phyloP scores from a whole-genome alignment of 139 green algal species.

The Trebouxia sp. region DNA sequence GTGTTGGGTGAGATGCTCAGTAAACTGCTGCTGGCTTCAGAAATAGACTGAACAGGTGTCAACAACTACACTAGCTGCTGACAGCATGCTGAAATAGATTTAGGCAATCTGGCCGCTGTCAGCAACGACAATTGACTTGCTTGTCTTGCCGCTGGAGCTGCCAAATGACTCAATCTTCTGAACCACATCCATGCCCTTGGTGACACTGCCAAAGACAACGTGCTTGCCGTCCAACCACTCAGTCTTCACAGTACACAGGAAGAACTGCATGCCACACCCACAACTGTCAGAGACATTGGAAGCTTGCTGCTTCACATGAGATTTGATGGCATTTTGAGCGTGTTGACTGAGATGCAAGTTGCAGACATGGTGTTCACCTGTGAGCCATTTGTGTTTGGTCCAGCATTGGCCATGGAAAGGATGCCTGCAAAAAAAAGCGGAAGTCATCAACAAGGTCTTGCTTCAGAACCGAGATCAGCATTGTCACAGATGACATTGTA shows the following conservation, averaged over 20 bases:
- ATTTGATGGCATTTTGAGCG: not conserved
- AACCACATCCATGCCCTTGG: conserved; percentile 76
- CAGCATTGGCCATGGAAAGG: conserved; percentile 77
- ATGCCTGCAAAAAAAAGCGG: conserved; percentile 44
- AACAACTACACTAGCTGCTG: not conserved
- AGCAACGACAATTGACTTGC: conserved; percentile 63
- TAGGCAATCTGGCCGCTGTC: conserved; percentile 76
- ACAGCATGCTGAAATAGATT: not conserved
- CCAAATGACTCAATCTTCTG: conserved; percentile 65
- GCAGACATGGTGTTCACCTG: conserved; percentile 41
- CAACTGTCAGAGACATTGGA: not conserved
- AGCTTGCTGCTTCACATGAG: not conserved
- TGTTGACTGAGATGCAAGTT: too few species aligned
- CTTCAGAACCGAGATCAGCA: not conserved
- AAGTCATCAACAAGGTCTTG: not conserved
- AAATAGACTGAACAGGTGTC: not conserved
- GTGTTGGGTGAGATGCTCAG: not conserved
- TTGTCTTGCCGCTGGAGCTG: conserved; percentile 45
- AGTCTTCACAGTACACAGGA: conserved; percentile 76
- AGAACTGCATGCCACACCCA: conserved; percentile 59
- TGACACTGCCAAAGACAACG: conserved; percentile 68
- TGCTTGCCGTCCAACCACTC: conserved; percentile 82
- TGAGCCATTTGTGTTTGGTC: conserved; percentile 70
- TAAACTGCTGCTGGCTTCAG: not conserved
- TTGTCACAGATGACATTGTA: not conserved